These are phyloP conservation scores for Passalora sequoiae DNA, from an alignment of 2,329 filamentous ascomycete species.

Conservation along the genomic window DNA sequence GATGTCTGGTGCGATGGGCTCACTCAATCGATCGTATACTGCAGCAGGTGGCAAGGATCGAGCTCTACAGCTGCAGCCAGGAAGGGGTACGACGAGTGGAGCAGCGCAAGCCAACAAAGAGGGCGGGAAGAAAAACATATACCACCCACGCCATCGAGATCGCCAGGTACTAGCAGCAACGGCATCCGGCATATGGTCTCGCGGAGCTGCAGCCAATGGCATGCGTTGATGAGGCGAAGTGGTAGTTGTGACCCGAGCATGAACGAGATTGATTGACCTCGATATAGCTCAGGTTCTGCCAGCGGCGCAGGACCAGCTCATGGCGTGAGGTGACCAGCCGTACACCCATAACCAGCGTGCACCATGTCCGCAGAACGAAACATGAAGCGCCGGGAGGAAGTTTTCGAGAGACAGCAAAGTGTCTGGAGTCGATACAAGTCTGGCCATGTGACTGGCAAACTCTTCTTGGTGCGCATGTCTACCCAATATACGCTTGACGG, in stretches of 20 bases:
- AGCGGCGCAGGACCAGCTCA: neutral
- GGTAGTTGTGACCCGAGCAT: neutral
- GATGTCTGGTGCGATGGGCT: neutral
- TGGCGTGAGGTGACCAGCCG: neutral
- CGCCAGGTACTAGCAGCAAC: neutral
- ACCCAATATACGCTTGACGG: neutral
- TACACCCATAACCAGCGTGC: no score
- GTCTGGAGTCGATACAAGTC: no score
- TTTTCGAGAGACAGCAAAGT: neutral
- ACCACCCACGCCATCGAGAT: neutral
- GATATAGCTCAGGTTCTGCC: neutral
- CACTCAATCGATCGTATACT: neutral
- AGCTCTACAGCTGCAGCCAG: neutral
- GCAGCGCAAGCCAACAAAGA: neutral
- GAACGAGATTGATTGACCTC: neutral
- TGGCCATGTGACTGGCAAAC: no score
- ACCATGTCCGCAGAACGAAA: neutral
- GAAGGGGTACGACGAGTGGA: slow-evolving; percentile 3
- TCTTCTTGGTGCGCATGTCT: no score
- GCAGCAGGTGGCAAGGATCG: neutral
- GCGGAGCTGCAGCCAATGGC: neutral
- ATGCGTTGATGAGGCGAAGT: neutral
- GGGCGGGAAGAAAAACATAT: slow-evolving; percentile 1
- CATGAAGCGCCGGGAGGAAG: neutral
- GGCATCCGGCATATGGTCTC: neutral